A percentile compares a stretch with the other conserved stretches of the same genome.
Conservation (phyloP, 805 yeast genomes). For the Yamadazyma laniorum region DNA sequence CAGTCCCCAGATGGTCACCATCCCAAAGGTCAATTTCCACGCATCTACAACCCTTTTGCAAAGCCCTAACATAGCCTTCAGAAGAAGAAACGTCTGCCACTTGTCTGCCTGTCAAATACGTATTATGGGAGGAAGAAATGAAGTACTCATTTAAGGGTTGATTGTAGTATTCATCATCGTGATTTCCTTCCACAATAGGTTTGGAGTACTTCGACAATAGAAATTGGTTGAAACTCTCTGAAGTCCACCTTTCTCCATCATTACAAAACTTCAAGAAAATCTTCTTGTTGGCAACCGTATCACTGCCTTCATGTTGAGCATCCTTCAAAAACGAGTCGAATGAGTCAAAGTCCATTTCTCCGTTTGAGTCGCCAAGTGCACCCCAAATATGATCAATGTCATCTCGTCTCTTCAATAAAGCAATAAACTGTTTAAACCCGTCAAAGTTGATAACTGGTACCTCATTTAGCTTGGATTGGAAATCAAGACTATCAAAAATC, state of each 20-base stretch:
- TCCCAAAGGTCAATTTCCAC: slow-evolving; percentile 98
- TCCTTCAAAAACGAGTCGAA: slow-evolving; percentile 41
- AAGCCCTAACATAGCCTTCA: slow-evolving; percentile 81
- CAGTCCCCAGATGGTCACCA: slow-evolving; percentile 46
- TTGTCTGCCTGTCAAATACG: slow-evolving; percentile 86
- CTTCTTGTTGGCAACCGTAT: slow-evolving; percentile 19
- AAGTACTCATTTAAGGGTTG: slow-evolving; percentile 80
- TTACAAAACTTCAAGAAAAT: slow-evolving; percentile 23
- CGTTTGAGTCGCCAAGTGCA: not conserved
- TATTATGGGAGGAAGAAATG: slow-evolving; percentile 92
- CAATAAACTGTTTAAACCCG: slow-evolving; percentile 76
- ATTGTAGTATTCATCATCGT: slow-evolving; percentile 22
- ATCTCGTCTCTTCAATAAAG: slow-evolving; percentile 57
- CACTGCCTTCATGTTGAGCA: slow-evolving; percentile 47
- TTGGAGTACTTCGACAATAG: slow-evolving; percentile 29
- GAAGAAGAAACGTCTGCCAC: slow-evolving; percentile 83
- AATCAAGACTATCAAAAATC: slow-evolving; percentile 40
- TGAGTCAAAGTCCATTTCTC: slow-evolving; percentile 19
- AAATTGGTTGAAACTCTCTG: slow-evolving; percentile 34
- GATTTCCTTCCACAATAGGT: slow-evolving; percentile 16
- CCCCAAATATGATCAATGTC: slow-evolving; percentile 58
- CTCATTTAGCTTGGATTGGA: slow-evolving; percentile 30
- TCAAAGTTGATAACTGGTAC: slow-evolving; percentile 52
- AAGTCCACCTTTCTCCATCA: slow-evolving; percentile 20
- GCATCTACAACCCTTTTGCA: slow-evolving; percentile 91